Percentiles rank a stretch among this genome's conserved stretches.
phyloP scores from a whole-genome alignment of 2,329 filamentous ascomycete species.

The Aureobasidium sp. region DNA sequence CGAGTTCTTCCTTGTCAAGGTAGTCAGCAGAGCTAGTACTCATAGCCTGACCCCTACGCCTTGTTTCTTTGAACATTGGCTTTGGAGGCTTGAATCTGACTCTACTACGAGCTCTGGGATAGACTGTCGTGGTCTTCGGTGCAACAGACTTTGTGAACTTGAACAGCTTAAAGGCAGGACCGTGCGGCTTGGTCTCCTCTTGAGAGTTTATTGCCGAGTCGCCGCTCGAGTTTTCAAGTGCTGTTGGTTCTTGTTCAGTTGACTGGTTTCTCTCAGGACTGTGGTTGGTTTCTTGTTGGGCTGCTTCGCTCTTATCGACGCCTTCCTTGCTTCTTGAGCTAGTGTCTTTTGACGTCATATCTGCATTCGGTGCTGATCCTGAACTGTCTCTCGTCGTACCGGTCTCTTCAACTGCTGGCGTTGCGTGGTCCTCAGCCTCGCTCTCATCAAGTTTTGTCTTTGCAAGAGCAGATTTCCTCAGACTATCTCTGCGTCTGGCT shows the following conservation, averaged over 20 bases:
- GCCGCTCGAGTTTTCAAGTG: neutral
- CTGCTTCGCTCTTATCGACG: neutral
- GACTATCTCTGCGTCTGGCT: neutral
- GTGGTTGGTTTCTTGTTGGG: neutral
- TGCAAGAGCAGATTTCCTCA: neutral
- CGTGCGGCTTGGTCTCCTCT: neutral
- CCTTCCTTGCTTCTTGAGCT: neutral
- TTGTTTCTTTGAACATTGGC: constrained; percentile 2
- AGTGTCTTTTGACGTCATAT: constrained; percentile 3
- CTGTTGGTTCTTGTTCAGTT: neutral
- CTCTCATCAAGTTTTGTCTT: neutral
- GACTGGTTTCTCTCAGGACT: neutral
- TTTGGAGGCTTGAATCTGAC: neutral
- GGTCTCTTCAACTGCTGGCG: neutral
- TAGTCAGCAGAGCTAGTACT: neutral
- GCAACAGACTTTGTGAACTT: neutral
- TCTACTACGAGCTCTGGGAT: constrained; percentile 7
- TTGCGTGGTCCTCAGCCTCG: neutral
- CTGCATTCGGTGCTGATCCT: neutral
- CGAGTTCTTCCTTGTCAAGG: neutral
- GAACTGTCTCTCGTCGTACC: neutral
- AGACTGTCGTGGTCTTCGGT: neutral
- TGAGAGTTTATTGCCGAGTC: neutral
- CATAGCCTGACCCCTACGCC: neutral
- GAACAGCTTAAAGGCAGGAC: neutral